These are phyloP conservation scores for Russula compacta DNA, from an alignment of 768 basidiomycete genomes.

Conservation along the genomic window DNA sequence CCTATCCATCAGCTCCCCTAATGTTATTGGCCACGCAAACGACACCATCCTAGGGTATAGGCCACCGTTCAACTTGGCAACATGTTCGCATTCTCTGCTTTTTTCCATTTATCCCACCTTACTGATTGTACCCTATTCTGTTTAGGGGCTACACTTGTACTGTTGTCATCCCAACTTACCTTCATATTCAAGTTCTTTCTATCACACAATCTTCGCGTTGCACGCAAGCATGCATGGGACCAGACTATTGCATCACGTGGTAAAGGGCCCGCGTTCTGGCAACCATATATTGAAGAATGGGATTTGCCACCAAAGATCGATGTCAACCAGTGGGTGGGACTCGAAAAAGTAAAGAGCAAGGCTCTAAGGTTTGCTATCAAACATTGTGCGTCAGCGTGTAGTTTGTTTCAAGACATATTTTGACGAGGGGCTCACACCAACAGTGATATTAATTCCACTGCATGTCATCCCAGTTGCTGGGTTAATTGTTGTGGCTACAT, in stretches of 20 bases:
- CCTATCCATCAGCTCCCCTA: slow-evolving; percentile 40
- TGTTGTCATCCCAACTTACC: slow-evolving; percentile 67
- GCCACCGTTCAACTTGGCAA: slow-evolving; percentile 59
- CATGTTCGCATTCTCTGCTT: slow-evolving; percentile 40
- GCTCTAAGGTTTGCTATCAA: slow-evolving; percentile 37
- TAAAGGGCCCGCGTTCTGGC: slow-evolving; percentile 80
- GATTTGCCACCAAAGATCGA: slow-evolving; percentile 42
- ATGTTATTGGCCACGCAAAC: slow-evolving; percentile 50
- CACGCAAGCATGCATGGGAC: slow-evolving; percentile 66
- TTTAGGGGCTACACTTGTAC: slow-evolving; percentile 64
- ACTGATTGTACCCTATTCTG: neutral
- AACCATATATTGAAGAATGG: slow-evolving; percentile 77
- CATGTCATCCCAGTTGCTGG: slow-evolving; percentile 57
- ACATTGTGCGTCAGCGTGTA: slow-evolving; percentile 30
- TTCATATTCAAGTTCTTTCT: slow-evolving; percentile 76
- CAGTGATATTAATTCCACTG: slow-evolving; percentile 55
- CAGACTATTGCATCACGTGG: slow-evolving; percentile 79
- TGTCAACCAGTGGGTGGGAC: slow-evolving; percentile 26
- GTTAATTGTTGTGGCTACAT: slow-evolving; percentile 46
- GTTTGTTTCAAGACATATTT: neutral
- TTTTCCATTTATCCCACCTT: slow-evolving; percentile 1
- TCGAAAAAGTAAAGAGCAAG: slow-evolving; percentile 32
- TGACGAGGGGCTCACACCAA: slow-evolving; percentile 16
- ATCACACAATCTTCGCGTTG: slow-evolving; percentile 70
- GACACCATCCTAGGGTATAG: slow-evolving; percentile 57